Base-by-base conservation (phyloP, 179 eudicot genomes). In the Dionaea muscipula region DNA sequence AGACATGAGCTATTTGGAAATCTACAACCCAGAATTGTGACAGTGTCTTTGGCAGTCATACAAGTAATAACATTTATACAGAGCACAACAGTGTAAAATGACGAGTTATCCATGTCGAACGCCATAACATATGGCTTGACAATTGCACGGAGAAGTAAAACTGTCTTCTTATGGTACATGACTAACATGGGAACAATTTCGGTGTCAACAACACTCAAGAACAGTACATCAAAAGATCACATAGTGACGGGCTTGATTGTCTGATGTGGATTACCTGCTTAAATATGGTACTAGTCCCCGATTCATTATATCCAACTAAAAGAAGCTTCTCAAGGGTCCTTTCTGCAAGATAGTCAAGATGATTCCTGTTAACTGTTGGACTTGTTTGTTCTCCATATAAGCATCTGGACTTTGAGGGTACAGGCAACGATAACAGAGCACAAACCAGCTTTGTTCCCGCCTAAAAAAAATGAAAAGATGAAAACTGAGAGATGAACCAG, bases 221-320 rank as follows among this genome's bases (percentile, higher is more conserved):
- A 22, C n/a, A 22, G 16, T 0, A 31, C 1, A 20, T 18, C 20
- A 23, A 18, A 61, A 39, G 28, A 53, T 20, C 21, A 62, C 47
- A 25, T 33, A 7, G 46, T 12, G 13, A 19, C 24, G 20, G 23
- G 25, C 38, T 27, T 22, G n/a, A 46, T 41, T 41, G 48, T 27
- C 2, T 40, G 20, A 33, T 45, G 8, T 14, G 47, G 16, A 37
- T 71, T 69, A 93, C 99, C 96, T 93, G 99, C 69, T 88, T 93
- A 73, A 81, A 93, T 61, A 93, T 62, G 45, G 99, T 93, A 70
- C 93, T 84, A 44, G 99, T 84, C 53, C 99, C 99, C 57, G 96
- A 84, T 55, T 86, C 93, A 78, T 55, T 67, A 61, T 57, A 64
- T 62, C 99, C 99, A 48, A 88, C 78, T 60, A 93, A 59, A 56